Percentiles rank a stretch among this genome's conserved stretches.
Conservation (phyloP, 2,329 filamentous ascomycete species). For the Aspergillus fumigatiaffinis region DNA sequence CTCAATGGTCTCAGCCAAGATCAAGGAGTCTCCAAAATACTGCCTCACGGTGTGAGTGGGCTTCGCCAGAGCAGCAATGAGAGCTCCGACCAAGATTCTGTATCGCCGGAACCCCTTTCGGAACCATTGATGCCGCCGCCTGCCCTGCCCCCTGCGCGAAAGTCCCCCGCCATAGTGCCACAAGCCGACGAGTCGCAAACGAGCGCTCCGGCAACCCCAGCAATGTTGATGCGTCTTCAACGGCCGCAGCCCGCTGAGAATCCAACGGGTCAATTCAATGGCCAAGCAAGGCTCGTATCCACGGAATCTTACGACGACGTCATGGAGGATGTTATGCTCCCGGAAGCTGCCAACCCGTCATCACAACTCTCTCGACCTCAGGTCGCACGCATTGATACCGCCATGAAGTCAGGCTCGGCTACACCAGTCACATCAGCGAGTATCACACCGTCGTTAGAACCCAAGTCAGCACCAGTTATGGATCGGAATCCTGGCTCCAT, state of each 20-base stretch:
- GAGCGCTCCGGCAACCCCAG: conserved; percentile 71
- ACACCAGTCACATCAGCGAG: conserved; percentile 61
- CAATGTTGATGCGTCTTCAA: conserved; percentile 76
- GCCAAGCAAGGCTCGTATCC: conserved; percentile 33
- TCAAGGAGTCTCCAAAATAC: conserved; percentile 19
- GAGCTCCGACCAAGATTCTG: conserved; percentile 45
- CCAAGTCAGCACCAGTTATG: conserved; percentile 31
- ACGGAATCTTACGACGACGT: conserved; percentile 48
- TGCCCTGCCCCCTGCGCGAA: conserved; percentile 40
- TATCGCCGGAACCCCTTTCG: conserved; percentile 48
- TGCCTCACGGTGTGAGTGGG: conserved; percentile 25
- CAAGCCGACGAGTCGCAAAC: conserved; percentile 26
- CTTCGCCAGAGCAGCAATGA: conserved; percentile 39
- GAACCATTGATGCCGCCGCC: conserved; percentile 50
- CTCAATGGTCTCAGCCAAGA: conserved; percentile 36
- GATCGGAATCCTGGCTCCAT: conserved; percentile 33
- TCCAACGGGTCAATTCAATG: conserved; percentile 31
- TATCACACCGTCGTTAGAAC: conserved; percentile 52
- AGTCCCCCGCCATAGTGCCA: conserved; percentile 37
- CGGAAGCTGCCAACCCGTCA: conserved; percentile 62
- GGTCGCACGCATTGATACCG: conserved; percentile 50
- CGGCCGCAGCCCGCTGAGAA: conserved; percentile 45
- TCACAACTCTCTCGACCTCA: conserved; percentile 40
- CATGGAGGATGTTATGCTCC: conserved; percentile 67
- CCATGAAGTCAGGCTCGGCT: conserved; percentile 31